A percentile compares a stretch with the other conserved stretches of the same genome.
These are phyloP conservation scores for Mentha longifolia DNA, from an alignment of 257 asterid species.

Conservation along the genomic window DNA sequence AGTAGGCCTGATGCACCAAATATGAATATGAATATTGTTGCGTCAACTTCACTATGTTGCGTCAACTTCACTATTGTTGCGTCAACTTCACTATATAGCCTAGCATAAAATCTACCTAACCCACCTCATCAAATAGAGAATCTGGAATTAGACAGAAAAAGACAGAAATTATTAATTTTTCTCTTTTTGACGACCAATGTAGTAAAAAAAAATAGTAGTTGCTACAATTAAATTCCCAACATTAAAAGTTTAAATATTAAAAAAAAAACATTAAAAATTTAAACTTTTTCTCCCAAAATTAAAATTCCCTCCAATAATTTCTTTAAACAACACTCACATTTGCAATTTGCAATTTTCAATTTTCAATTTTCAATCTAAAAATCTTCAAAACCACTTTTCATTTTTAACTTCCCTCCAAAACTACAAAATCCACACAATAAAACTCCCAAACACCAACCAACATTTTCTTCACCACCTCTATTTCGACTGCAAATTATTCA, in stretches of 20 bases:
- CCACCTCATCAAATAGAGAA: not conserved
- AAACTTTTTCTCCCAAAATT: not conserved
- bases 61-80: no score
- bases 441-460: not conserved
- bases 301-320: constrained; percentile 5
- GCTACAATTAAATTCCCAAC: no score
- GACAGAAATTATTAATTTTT: no score
- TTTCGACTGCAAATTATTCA: not conserved
- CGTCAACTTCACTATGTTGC: no score
- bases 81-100: no score
- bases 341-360: not conserved
- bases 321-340: not conserved
- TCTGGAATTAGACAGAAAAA: not conserved
- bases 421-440: not conserved
- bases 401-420: not conserved
- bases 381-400: not conserved
- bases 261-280: no score
- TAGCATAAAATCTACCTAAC: not conserved
- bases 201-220: not conserved
- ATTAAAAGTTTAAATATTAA: no score
- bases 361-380: not conserved
- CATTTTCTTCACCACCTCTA: not conserved
- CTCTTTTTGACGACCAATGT: no score
- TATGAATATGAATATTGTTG: not conserved
- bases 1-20: not conserved